Evolutionary conservation across 805 yeast genomes (phyloP), one percentile per base, ranked within the genome.

Genomic region (Limtongia smithiae): DNA sequence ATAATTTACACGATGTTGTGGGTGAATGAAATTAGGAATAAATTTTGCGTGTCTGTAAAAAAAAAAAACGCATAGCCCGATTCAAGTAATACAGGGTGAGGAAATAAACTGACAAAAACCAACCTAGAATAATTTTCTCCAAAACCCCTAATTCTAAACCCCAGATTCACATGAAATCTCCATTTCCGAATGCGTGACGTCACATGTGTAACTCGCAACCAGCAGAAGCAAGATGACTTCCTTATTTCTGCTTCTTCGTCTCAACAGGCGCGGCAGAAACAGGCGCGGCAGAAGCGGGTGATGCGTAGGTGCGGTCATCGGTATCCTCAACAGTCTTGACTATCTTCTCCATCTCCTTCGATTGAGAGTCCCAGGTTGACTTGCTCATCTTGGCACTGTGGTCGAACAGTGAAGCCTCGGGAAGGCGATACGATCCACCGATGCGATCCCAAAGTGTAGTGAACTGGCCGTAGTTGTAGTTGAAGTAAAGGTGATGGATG

Each of bases 381-480:
- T 74, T 69, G 55, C 80, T 81, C 64, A 76, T 78, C 67, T 76
- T 81, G 54, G 69, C 65, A 22, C 75, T 68, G 59, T 77, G 78
- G 65, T 82, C 86, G 67, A 90, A 91, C 60, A 91, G 74, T 60
- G 86, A 85, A 62, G 76, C 79, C 65, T 93, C 97, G 4, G 98
- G 98, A 61, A 81, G 79, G 71, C 97, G 84, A 71, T 93, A 90
- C 24, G 95, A 81, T 40, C 89, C 85, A 44, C 97, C 97, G 50
- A 93, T 71, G 71, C 98, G 83, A 68, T 93, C 98, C 98, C 98
- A 93, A 58, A 93, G 74, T 15, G 98, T 93, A 40, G 97, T 90
- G 73, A 91, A 93, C 72, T 93, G 98, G 34, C 98, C 98, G 66
- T 90, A 93, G 75, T 93, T 93, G 72, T 93, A 93, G 76, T 91